These are phyloP conservation scores for Polyporus arcularius DNA, from an alignment of 768 basidiomycete species.

Conservation along the genomic window DNA sequence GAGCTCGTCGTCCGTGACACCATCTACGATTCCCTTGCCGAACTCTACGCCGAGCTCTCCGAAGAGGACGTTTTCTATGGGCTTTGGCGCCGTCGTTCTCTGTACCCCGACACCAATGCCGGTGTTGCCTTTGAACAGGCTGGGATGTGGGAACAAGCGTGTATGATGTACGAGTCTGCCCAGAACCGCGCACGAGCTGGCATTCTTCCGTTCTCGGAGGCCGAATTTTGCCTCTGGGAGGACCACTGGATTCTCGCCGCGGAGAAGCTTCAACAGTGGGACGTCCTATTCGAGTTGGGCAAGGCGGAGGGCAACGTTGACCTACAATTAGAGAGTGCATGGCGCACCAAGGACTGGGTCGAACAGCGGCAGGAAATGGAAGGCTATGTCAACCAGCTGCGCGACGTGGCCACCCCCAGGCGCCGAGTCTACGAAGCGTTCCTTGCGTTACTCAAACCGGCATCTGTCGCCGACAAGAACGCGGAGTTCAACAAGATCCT, in stretches of 20 bases:
- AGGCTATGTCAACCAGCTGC: slow-evolving; percentile 74
- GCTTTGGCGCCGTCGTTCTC: slow-evolving; percentile 85
- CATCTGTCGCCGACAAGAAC: slow-evolving; percentile 79
- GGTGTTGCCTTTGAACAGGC: slow-evolving; percentile 92
- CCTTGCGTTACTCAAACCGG: slow-evolving; percentile 83
- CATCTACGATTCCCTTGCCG: slow-evolving; percentile 87
- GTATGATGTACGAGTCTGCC: slow-evolving; percentile 84
- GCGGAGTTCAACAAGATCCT: slow-evolving; percentile 84
- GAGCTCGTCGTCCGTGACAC: slow-evolving; percentile 79
- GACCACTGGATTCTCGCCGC: slow-evolving; percentile 98
- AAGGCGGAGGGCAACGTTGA: slow-evolving; percentile 89
- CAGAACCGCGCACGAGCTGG: slow-evolving; percentile 84
- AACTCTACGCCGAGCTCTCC: slow-evolving; percentile 91
- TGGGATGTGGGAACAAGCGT: slow-evolving; percentile 95
- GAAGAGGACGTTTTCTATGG: slow-evolving; percentile 99
- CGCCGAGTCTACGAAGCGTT: slow-evolving; percentile 97
- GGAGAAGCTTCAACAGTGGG: slow-evolving; percentile 98
- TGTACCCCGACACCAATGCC: slow-evolving; percentile 88
- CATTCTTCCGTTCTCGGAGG: slow-evolving; percentile 85
- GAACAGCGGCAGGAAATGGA: slow-evolving; percentile 35
- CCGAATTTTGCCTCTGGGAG: slow-evolving; percentile 98
- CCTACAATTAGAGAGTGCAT: slow-evolving; percentile 90
- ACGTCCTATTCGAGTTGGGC: slow-evolving; percentile 88
- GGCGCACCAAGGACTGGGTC: slow-evolving; percentile 93
- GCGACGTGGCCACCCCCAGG: slow-evolving; percentile 91